These are phyloP conservation scores for Agastache rugosa DNA, from an alignment of 257 asterid genomes.

Conservation along the genomic window DNA sequence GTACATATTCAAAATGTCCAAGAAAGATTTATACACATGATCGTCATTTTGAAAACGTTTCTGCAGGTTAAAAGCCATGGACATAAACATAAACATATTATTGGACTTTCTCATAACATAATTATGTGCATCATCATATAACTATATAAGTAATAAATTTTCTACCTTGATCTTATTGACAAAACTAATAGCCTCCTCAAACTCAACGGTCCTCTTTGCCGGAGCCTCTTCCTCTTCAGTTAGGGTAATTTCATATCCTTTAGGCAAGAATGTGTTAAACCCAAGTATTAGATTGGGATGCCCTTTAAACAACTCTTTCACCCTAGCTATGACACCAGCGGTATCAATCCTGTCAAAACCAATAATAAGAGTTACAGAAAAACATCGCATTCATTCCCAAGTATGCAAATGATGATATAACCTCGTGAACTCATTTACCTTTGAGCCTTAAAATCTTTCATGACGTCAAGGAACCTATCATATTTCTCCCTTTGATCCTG, in stretches of 20 bases:
- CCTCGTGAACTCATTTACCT: conserved; percentile 44
- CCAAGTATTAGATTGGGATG: conserved; percentile 72
- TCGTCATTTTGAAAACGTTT: conserved; percentile 71
- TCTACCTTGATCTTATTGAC: conserved; percentile 73
- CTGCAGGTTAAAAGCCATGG: conserved; percentile 44
- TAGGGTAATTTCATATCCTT: conserved; percentile 76
- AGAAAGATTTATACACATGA: conserved; percentile 69
- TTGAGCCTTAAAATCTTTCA: conserved; percentile 75
- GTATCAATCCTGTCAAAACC: conserved; percentile 60
- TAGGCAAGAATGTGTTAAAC: conserved; percentile 77
- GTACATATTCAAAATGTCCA: conserved; percentile 74
- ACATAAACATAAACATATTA: conserved; percentile 24
- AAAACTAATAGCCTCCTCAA: conserved; percentile 76
- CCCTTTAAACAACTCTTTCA: conserved; percentile 72
- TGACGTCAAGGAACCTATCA: conserved; percentile 70
- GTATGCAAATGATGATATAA: background rate
- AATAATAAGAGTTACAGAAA: conserved; percentile 22
- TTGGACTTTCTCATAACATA: conserved; percentile 15
- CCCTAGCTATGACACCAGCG: conserved; percentile 65
- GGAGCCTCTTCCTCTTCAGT: conserved; percentile 65
- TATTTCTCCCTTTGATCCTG: conserved; percentile 68
- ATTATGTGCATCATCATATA: conserved; percentile 5
- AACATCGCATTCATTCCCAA: background rate
- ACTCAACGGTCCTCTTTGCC: conserved; percentile 70
- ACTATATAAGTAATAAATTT: conserved; percentile 18